Evolutionary conservation across 1,284 basidiomycete species (phyloP).

Genomic region (Porodaedalea pini): DNA sequence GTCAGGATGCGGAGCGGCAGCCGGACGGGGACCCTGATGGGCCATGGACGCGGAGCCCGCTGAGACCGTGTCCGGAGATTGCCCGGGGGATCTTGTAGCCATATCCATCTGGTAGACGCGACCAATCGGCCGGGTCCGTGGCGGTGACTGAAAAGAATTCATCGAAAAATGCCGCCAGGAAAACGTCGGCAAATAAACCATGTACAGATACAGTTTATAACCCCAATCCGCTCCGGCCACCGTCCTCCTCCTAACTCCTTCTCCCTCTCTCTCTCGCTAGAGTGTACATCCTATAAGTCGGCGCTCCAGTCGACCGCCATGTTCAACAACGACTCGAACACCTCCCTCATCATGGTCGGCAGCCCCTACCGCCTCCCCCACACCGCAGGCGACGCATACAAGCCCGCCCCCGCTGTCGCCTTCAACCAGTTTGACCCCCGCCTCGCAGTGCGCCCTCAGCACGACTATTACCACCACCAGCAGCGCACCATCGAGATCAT

Average conservation of each 20-base stretch:
- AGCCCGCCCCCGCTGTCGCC: not conserved
- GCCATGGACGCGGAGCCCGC: not conserved
- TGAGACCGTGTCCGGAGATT: not conserved
- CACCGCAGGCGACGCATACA: not conserved
- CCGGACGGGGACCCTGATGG: not conserved
- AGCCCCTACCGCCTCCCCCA: slow-evolving; percentile 12
- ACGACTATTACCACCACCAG: slow-evolving; percentile 49
- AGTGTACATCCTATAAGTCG: not conserved
- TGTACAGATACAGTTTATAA: not conserved
- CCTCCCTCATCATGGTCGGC: slow-evolving; percentile 13
- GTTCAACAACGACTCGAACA: slow-evolving; percentile 18
- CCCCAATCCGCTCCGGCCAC: slow-evolving; percentile 5
- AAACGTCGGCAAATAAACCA: not conserved
- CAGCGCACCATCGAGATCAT: slow-evolving; percentile 63
- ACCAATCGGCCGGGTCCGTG: slow-evolving; percentile 7
- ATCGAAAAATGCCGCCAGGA: not conserved
- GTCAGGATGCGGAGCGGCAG: too few species aligned
- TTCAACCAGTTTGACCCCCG: slow-evolving; percentile 24
- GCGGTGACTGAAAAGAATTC: slow-evolving; percentile 2
- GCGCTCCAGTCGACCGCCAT: not conserved
- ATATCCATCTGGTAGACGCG: not conserved
- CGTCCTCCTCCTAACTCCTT: not conserved
- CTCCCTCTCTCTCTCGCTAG: not conserved
- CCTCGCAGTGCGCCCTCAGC: slow-evolving; percentile 31
- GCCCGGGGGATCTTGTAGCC: not conserved